Evolutionary conservation across 1,284 basidiomycete species (phyloP).

Genomic region (Hymenochaete sp.): DNA sequence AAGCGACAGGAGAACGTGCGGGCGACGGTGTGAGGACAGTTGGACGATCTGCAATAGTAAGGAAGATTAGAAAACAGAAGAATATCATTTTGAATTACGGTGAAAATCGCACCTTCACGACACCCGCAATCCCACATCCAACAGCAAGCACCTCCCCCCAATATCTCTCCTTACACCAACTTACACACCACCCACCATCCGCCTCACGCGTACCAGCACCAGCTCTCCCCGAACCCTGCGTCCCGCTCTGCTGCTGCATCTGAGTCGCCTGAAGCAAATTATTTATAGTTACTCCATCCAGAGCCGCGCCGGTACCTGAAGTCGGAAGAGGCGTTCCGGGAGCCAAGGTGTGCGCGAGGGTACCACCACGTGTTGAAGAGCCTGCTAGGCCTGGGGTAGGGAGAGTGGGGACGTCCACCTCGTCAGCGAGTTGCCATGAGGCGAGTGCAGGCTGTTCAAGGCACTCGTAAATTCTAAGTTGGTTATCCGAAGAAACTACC

Average conservation of each 20-base stretch:
- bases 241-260: constrained; percentile 40
- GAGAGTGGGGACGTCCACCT: constrained; percentile 65
- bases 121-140: constrained; percentile 60
- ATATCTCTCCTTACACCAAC: constrained; percentile 90
- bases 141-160: constrained; percentile 86
- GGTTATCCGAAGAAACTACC: constrained; percentile 78
- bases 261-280: constrained; percentile 36
- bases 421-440: constrained; percentile 73
- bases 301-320: constrained; percentile 27
- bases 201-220: constrained; percentile 63
- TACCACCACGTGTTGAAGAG: constrained; percentile 33
- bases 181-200: constrained; percentile 85
- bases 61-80: constrained; percentile 1
- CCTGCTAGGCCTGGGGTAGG: constrained; percentile 31
- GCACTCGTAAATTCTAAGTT: constrained; percentile 84
- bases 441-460: constrained; percentile 72
- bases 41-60: constrained; percentile 31
- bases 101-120: constrained; percentile 69
- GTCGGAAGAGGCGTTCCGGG: constrained; percentile 64
- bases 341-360: constrained; percentile 43
- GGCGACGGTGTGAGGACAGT: constrained; percentile 30
- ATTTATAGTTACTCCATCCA: constrained; percentile 49
- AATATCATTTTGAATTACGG: background rate
- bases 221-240: constrained; percentile 33
- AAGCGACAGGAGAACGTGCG: constrained; percentile 24